phyloP scores from a whole-genome alignment of 2,329 filamentous ascomycete genomes.

The Cyclaneusma minus region DNA sequence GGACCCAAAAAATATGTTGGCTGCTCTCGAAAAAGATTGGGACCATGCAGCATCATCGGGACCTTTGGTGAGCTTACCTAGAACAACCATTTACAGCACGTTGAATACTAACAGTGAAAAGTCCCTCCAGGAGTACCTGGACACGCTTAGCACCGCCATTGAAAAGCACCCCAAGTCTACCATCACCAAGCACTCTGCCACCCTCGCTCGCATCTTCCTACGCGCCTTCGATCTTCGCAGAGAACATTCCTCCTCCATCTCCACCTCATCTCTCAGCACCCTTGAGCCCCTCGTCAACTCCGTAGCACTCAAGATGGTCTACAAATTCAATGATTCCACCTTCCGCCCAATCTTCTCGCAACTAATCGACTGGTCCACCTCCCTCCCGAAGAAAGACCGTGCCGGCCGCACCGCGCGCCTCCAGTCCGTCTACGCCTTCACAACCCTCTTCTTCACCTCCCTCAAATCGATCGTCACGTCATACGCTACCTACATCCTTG shows the following conservation, averaged over 20 bases:
- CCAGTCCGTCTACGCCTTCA: slow-evolving; percentile 68
- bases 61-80: slow-evolving; percentile 34
- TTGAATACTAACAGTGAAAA: slow-evolving; percentile 20
- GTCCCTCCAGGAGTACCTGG: slow-evolving; percentile 54
- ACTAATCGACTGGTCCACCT: slow-evolving; percentile 64
- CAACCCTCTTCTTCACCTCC: slow-evolving; percentile 63
- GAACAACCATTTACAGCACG: background rate
- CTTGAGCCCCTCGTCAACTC: slow-evolving; percentile 54
- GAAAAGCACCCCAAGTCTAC: slow-evolving; percentile 64
- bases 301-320: slow-evolving; percentile 73
- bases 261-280: slow-evolving; percentile 31
- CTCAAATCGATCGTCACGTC: slow-evolving; percentile 90
- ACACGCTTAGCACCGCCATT: slow-evolving; percentile 54
- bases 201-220: slow-evolving; percentile 51
- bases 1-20: slow-evolving; percentile 61
- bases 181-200: slow-evolving; percentile 58
- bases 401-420: slow-evolving; percentile 44
- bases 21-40: slow-evolving; percentile 61
- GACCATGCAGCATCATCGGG: slow-evolving; percentile 44
- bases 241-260: slow-evolving; percentile 28
- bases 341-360: slow-evolving; percentile 85
- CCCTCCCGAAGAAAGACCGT: slow-evolving; percentile 44
- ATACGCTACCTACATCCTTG: slow-evolving; percentile 75
- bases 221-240: slow-evolving; percentile 50
- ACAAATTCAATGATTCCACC: slow-evolving; percentile 87